Evolutionary conservation across 2,329 filamentous ascomycete species (phyloP).

Genomic region (Fusarium chlamydosporum): DNA sequence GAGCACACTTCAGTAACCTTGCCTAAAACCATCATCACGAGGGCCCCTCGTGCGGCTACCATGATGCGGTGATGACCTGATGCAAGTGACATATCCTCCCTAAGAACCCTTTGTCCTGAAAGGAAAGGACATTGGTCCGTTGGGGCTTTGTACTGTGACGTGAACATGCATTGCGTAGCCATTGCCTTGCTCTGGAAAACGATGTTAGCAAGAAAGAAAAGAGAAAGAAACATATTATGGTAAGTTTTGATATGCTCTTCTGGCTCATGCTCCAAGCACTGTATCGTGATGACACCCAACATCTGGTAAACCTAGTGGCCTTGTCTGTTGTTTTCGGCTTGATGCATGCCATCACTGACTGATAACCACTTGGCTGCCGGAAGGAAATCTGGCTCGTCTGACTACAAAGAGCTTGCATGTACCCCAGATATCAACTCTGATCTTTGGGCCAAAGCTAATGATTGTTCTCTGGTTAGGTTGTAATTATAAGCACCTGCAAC

Average conservation of each 20-base stretch:
- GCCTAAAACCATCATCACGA: slow-evolving; percentile 79
- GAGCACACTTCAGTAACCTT: slow-evolving; percentile 69
- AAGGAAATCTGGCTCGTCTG: slow-evolving; percentile 51
- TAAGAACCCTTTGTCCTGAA: slow-evolving; percentile 14
- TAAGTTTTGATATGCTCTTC: slow-evolving; percentile 36
- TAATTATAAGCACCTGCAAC: not conserved
- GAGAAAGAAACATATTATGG: not conserved
- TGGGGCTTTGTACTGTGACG: slow-evolving; percentile 2
- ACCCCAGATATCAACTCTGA: not conserved
- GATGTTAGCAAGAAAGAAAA: not conserved
- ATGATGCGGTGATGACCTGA: slow-evolving; percentile 79
- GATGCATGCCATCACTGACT: slow-evolving; percentile 30
- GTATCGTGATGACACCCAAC: slow-evolving; percentile 55
- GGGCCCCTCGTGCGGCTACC: slow-evolving; percentile 74
- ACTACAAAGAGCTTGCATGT: slow-evolving; percentile 23
- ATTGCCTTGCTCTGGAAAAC: not conserved
- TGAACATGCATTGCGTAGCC: not conserved
- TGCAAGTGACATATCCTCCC: slow-evolving; percentile 68
- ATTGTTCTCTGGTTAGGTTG: slow-evolving; percentile 15
- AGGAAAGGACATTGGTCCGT: not conserved
- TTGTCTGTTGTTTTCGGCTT: slow-evolving; percentile 50
- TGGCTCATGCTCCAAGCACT: slow-evolving; percentile 8
- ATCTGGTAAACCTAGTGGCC: slow-evolving; percentile 61
- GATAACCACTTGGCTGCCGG: slow-evolving; percentile 48
- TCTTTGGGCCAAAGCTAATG: slow-evolving; percentile 35